phyloP scores from a whole-genome alignment of 768 basidiomycete species.

The Tulasnella sp. region DNA sequence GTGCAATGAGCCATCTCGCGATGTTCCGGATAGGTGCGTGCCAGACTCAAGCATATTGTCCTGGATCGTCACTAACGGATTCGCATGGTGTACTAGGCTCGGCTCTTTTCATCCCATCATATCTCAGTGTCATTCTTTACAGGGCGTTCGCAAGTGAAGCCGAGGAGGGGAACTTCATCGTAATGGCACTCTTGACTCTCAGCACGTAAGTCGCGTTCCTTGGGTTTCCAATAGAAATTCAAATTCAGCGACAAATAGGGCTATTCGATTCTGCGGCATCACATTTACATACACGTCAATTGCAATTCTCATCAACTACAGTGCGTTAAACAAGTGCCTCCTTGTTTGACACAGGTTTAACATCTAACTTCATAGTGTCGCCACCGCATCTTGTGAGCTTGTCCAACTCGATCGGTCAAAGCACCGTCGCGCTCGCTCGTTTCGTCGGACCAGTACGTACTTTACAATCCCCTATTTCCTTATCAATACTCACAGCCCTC shows the following conservation, averaged over 20 bases:
- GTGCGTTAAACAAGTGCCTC: slow-evolving; percentile 35
- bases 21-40: slow-evolving; percentile 75
- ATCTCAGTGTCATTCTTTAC: slow-evolving; percentile 69
- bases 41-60: background rate
- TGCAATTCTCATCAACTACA: slow-evolving; percentile 80
- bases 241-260: slow-evolving; percentile 40
- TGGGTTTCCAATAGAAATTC: background rate
- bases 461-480: slow-evolving; percentile 1
- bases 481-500: background rate
- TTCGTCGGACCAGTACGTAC: slow-evolving; percentile 63
- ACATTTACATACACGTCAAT: slow-evolving; percentile 89
- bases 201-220: slow-evolving; percentile 61
- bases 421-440: slow-evolving; percentile 85
- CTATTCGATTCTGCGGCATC: slow-evolving; percentile 76
- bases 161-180: slow-evolving; percentile 62
- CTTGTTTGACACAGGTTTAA: background rate
- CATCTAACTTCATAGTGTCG: slow-evolving; percentile 54
- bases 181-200: slow-evolving; percentile 56
- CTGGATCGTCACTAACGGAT: slow-evolving; percentile 24
- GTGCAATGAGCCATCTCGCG: slow-evolving; percentile 61
- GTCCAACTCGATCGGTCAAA: slow-evolving; percentile 94
- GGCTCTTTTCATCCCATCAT: slow-evolving; percentile 80
- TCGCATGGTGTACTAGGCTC: slow-evolving; percentile 33
- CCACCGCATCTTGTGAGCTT: slow-evolving; percentile 82
- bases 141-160: slow-evolving; percentile 61